Conservation (phyloP, 2,329 filamentous ascomycete genomes). For the Alternaria hordeiaustralica region DNA sequence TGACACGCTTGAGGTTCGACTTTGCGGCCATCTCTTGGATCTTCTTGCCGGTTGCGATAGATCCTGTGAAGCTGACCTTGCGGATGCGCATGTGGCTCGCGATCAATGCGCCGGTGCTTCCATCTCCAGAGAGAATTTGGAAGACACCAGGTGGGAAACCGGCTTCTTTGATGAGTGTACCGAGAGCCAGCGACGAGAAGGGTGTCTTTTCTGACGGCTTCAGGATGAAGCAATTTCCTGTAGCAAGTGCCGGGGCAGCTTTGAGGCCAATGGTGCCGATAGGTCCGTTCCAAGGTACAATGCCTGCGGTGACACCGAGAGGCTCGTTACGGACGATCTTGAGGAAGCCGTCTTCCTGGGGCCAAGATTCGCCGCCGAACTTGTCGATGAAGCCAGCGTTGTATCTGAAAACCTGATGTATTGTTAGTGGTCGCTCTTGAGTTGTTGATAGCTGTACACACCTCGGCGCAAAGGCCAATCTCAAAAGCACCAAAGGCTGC, state of each 20-base stretch:
- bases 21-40: constrained; percentile 52
- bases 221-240: constrained; percentile 47
- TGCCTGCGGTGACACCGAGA: constrained; percentile 51
- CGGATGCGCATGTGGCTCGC: constrained; percentile 49
- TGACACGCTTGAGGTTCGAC: constrained; percentile 53
- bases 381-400: constrained; percentile 46
- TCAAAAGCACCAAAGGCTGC: constrained; percentile 55
- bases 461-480: constrained; percentile 47
- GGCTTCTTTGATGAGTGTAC: constrained; percentile 43
- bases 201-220: constrained; percentile 49
- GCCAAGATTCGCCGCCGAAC: constrained; percentile 45
- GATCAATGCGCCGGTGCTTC: constrained; percentile 47
- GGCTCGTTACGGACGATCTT: constrained; percentile 53
- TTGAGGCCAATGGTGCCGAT: constrained; percentile 49
- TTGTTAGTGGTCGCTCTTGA: constrained; percentile 10
- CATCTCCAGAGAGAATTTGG: constrained; percentile 49
- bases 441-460: constrained; percentile 17
- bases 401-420: constrained; percentile 40
- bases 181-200: constrained; percentile 42
- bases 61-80: constrained; percentile 53
- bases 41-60: constrained; percentile 46
- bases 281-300: constrained; percentile 53
- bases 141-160: constrained; percentile 52
- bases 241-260: constrained; percentile 44
- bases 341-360: constrained; percentile 56